Percentiles rank a stretch among this genome's conserved stretches.
Evolutionary conservation across 2,329 filamentous ascomycete species (phyloP).

Genomic region (Clonostachys solani): DNA sequence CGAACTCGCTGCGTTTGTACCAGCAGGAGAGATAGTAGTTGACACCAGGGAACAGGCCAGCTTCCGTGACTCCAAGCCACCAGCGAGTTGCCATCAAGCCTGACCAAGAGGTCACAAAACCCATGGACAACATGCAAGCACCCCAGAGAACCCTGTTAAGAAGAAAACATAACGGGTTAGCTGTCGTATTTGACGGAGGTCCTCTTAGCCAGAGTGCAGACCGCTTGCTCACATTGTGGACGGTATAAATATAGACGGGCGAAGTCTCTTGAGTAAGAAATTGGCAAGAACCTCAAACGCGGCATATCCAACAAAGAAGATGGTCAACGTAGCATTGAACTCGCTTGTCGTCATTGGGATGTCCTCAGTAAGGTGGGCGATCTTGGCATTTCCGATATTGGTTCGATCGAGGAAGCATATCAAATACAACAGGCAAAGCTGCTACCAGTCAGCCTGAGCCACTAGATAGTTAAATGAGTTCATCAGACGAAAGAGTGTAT

Average conservation of each 20-base stretch:
- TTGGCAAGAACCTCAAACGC: constrained; percentile 78
- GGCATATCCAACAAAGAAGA: constrained; percentile 50
- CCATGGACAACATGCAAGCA: constrained; percentile 64
- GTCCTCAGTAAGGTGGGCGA: constrained; percentile 23
- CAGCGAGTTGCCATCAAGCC: constrained; percentile 63
- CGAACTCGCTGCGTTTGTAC: constrained; percentile 78
- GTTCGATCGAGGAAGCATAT: constrained; percentile 39
- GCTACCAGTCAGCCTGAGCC: constrained; percentile 1
- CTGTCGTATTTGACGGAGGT: no score
- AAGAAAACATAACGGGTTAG: constrained; percentile 9
- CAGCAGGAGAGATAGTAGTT: constrained; percentile 81
- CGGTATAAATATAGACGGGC: constrained; percentile 76
- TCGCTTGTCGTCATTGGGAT: constrained; percentile 26
- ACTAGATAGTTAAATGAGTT: neutral
- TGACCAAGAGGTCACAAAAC: constrained; percentile 58
- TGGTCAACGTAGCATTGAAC: constrained; percentile 53
- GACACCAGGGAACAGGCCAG: constrained; percentile 72
- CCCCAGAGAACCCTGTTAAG: constrained; percentile 57
- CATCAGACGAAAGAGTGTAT: neutral
- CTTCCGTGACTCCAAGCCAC: constrained; percentile 72
- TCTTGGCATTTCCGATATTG: constrained; percentile 12
- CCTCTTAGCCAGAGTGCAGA: neutral
- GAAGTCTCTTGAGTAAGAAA: constrained; percentile 69
- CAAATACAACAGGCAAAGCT: constrained; percentile 68
- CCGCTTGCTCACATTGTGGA: constrained; percentile 65